A percentile compares a stretch with the other conserved stretches of the same genome.
Evolutionary conservation across 768 basidiomycete genomes (phyloP).

Genomic region (Coprinellus aureogranulatus): DNA sequence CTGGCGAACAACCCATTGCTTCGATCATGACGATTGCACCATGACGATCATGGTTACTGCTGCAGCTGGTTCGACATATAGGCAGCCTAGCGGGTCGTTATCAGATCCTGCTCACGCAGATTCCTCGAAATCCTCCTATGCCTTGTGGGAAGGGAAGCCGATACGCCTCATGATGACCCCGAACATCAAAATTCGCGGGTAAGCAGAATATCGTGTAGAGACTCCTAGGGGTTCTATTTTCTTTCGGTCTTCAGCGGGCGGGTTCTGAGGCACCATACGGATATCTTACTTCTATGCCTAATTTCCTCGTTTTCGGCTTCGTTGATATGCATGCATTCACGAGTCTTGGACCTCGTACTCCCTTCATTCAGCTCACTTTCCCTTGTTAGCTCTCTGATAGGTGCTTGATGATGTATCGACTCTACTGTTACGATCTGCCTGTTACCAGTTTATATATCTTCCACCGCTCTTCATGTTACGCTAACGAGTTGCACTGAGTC

Average conservation of each 20-base stretch:
- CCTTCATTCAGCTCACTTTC: too few species aligned
- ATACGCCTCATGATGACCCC: constrained; percentile 69
- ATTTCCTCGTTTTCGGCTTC: too few species aligned
- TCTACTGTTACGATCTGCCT: too few species aligned
- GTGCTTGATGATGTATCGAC: too few species aligned
- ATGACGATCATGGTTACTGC: constrained; percentile 44
- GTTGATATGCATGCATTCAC: too few species aligned
- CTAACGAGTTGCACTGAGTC: too few species aligned
- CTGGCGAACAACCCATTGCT: constrained; percentile 21
- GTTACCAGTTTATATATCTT: too few species aligned
- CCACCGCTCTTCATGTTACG: too few species aligned
- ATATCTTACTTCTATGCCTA: too few species aligned
- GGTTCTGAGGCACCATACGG: too few species aligned
- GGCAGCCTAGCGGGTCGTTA: constrained; percentile 47
- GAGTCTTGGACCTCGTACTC: too few species aligned
- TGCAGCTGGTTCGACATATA: constrained; percentile 65
- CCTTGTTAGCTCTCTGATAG: too few species aligned
- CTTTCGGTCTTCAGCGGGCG: not conserved
- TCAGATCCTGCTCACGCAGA: constrained; percentile 75
- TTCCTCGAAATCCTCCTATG: constrained; percentile 78
- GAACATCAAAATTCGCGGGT: constrained; percentile 23
- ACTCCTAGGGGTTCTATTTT: not conserved
- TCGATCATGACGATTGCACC: constrained; percentile 52
- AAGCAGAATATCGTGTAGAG: constrained; percentile 26
- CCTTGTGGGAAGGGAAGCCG: constrained; percentile 83